phyloP scores from a whole-genome alignment of 441 rosid species.

The Gossypium aridum region DNA sequence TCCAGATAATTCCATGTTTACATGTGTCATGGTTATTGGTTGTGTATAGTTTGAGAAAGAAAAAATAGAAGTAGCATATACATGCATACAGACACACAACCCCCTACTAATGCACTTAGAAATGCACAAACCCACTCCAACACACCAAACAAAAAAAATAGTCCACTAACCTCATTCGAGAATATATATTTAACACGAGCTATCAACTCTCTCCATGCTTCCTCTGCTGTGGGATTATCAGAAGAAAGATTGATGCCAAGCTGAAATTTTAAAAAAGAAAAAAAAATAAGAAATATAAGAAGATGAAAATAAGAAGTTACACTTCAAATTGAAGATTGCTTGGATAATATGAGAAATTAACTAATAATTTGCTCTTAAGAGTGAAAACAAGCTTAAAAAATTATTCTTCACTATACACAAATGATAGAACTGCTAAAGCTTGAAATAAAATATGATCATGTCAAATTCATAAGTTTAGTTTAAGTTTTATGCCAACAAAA shows the following conservation, averaged over 20 bases:
- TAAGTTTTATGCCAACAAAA: not conserved
- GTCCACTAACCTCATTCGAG: conserved; percentile 69
- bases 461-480: not conserved
- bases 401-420: not conserved
- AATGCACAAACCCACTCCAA: conserved; percentile 1
- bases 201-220: conserved; percentile 58
- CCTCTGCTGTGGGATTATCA: conserved; percentile 47
- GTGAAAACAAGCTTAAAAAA: not conserved
- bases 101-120: not conserved
- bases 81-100: too few relatives aligned
- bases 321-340: not conserved
- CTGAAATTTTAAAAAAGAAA: conserved; percentile 36
- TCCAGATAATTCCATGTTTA: not conserved
- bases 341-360: not conserved
- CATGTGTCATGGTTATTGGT: not conserved
- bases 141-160: not conserved
- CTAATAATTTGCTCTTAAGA: not conserved
- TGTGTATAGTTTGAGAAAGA: not conserved
- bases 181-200: conserved; percentile 50
- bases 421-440: not conserved
- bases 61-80: not conserved
- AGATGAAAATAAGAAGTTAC: not conserved
- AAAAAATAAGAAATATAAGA: conserved; percentile 5
- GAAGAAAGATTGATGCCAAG: conserved; percentile 45
- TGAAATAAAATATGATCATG: not conserved